A percentile compares a stretch with the other conserved stretches of the same genome.
Evolutionary conservation across 495 filamentous ascomycete species (phyloP).

Genomic region (Aspergillus cristatus): DNA sequence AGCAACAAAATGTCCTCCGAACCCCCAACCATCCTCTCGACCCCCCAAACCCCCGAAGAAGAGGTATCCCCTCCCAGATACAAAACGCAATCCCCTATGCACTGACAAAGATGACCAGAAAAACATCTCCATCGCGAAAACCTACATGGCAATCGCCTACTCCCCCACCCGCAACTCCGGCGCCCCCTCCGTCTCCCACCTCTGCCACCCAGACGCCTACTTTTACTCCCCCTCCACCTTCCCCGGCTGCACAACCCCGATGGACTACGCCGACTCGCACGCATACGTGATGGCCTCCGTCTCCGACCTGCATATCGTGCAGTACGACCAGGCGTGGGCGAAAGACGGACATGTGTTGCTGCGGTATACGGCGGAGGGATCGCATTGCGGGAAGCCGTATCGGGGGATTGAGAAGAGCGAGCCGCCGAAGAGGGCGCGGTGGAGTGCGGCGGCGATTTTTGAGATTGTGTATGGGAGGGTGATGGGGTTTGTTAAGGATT

Average conservation of each 20-base stretch:
- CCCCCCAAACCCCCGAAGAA: not conserved
- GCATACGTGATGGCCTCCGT: slow-evolving; percentile 3
- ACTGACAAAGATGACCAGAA: not conserved
- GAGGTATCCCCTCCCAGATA: not conserved
- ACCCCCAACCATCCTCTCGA: not conserved
- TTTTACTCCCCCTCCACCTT: slow-evolving; percentile 6
- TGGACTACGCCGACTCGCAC: slow-evolving; percentile 8
- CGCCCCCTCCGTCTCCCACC: slow-evolving; percentile 6
- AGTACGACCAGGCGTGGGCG: slow-evolving; percentile 5
- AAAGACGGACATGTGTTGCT: slow-evolving; percentile 6
- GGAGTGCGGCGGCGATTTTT: slow-evolving; percentile 7
- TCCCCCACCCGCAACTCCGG: slow-evolving; percentile 4
- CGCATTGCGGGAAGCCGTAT: slow-evolving; percentile 2
- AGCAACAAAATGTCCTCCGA: not conserved
- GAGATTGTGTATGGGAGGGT: slow-evolving; percentile 4
- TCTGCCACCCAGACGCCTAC: slow-evolving; percentile 1
- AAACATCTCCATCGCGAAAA: slow-evolving; percentile 8
- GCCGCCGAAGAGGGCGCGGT: slow-evolving; percentile 3
- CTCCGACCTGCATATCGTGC: slow-evolving; percentile 5
- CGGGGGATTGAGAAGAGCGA: slow-evolving; percentile 3
- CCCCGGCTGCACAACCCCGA: slow-evolving; percentile 5
- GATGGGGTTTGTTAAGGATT: slow-evolving; percentile 5
- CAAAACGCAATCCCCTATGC: too few species aligned
- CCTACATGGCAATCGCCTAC: slow-evolving; percentile 7
- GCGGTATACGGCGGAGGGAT: slow-evolving; percentile 4